Evolutionary conservation across 441 rosid species (phyloP).

Genomic region (Melianthus villosus): DNA sequence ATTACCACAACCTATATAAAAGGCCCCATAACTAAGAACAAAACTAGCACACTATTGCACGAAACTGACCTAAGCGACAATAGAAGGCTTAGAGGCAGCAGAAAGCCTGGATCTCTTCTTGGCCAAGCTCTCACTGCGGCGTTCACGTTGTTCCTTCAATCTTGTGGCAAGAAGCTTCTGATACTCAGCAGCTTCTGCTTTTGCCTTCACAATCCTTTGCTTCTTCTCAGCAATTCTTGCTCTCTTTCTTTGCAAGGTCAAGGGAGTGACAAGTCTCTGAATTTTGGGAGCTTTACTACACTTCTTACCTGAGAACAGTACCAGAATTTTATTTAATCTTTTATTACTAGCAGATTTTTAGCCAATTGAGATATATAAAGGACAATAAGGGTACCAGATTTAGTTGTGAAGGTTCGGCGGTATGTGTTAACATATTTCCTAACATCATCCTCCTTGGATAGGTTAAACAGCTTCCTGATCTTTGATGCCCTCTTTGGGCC

Average conservation of each 20-base stretch:
- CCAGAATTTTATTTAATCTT: too few relatives aligned
- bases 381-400: slow-evolving; percentile 38
- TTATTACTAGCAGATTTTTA: too few relatives aligned
- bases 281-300: slow-evolving; percentile 41
- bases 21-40: too few relatives aligned
- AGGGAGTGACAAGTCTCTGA: slow-evolving; percentile 41
- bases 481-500: slow-evolving; percentile 49
- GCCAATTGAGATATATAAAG: too few relatives aligned
- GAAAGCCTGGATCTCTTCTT: slow-evolving; percentile 31
- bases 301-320: slow-evolving; percentile 39
- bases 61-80: too few relatives aligned
- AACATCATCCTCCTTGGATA: slow-evolving; percentile 44
- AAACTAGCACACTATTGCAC: too few relatives aligned
- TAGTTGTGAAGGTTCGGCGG: slow-evolving; percentile 40
- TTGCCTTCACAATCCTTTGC: slow-evolving; percentile 38
- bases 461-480: slow-evolving; percentile 37
- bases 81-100: too few relatives aligned
- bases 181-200: slow-evolving; percentile 38
- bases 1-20: too few relatives aligned
- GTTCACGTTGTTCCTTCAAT: slow-evolving; percentile 35
- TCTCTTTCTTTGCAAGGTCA: slow-evolving; percentile 41
- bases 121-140: slow-evolving; percentile 39
- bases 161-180: slow-evolving; percentile 35
- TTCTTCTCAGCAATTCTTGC: slow-evolving; percentile 34
- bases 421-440: slow-evolving; percentile 41